A percentile compares a stretch with the other conserved stretches of the same genome.
phyloP scores from a whole-genome alignment of 768 basidiomycete genomes.

The Lactarius evosmus region DNA sequence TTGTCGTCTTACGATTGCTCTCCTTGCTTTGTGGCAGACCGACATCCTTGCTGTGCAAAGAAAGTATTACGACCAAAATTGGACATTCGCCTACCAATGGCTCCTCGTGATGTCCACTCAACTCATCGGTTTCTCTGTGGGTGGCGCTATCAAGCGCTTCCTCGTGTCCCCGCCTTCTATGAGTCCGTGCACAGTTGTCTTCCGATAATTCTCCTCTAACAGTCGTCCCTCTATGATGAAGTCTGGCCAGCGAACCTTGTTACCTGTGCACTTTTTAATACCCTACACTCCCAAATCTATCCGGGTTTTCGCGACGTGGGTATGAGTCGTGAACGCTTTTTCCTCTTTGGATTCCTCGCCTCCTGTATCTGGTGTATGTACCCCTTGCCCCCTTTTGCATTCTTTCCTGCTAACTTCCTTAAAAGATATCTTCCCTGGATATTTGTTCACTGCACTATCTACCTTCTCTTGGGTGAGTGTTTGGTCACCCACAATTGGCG shows the following conservation, averaged over 20 bases:
- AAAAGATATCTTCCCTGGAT: slow-evolving; percentile 28
- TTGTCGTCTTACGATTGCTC: slow-evolving; percentile 4
- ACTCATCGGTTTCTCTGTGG: slow-evolving; percentile 80
- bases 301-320: slow-evolving; percentile 61
- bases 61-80: slow-evolving; percentile 57
- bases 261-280: slow-evolving; percentile 73
- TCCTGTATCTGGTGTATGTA: slow-evolving; percentile 47
- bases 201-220: background rate
- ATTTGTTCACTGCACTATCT: slow-evolving; percentile 29
- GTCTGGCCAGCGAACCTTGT: slow-evolving; percentile 78
- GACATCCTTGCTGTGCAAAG: slow-evolving; percentile 73
- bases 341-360: slow-evolving; percentile 57
- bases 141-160: slow-evolving; percentile 72
- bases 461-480: slow-evolving; percentile 28
- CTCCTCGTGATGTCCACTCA: slow-evolving; percentile 74
- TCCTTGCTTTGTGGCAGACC: slow-evolving; percentile 36
- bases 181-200: slow-evolving; percentile 38
- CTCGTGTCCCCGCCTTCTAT: slow-evolving; percentile 55
- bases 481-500: background rate
- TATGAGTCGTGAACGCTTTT: slow-evolving; percentile 73
- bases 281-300: slow-evolving; percentile 67
- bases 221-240: slow-evolving; percentile 13
- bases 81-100: slow-evolving; percentile 60
- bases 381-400: background rate
- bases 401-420: slow-evolving; percentile 30